Evolutionary conservation across 108 stramenopile genomes (phyloP), one percentile per base, ranked within the genome.

Genomic region (Seminavis robusta): DNA sequence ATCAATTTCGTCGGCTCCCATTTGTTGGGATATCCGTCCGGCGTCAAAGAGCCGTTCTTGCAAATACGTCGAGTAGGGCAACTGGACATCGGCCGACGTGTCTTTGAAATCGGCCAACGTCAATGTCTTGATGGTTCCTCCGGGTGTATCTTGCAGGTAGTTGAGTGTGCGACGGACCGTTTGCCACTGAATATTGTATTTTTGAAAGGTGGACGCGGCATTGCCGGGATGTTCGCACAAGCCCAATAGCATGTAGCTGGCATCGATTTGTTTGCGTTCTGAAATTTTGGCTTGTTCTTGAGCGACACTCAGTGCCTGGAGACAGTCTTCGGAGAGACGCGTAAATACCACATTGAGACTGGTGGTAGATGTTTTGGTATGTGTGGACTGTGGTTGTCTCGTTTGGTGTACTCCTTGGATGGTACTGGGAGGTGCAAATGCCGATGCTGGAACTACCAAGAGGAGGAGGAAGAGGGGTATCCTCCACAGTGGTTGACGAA

Each of bases 241-340:
- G 11, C 56, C 56, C 24, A 44, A 20, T 26, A 57, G 31, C 56
- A 57, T 44, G 56, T 26, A 57, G 24, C 41, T 4, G 44, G 42
- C 31, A 27, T 57, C 56, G 19, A 57, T 29, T 45, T 57, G 42
- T 5, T 9, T 13, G 13, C 44, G 40, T 19, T 45, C 27, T 21
- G 44, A 45, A 15, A 28, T 3, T 19, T 23, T 19, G 7, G 56
- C 56, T 30, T 57, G 56, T 5, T 42, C 43, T 44, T 57, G 56
- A 24, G 56, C 56, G 23, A 37, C 5, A 10, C n/a, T 6, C 21
- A 57, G n/a, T 20, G 56, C 56, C 42, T 36, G 6, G 13, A 45
- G 23, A 42, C 56, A 57, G 30, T 57, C 56, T 13, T 57, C 56
- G 5, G 56, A 57, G 16, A 57, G 17, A 4, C 56, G 40, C n/a